Conservation (phyloP, 2,329 filamentous ascomycete genomes). For the Xylariaceae sp. region DNA sequence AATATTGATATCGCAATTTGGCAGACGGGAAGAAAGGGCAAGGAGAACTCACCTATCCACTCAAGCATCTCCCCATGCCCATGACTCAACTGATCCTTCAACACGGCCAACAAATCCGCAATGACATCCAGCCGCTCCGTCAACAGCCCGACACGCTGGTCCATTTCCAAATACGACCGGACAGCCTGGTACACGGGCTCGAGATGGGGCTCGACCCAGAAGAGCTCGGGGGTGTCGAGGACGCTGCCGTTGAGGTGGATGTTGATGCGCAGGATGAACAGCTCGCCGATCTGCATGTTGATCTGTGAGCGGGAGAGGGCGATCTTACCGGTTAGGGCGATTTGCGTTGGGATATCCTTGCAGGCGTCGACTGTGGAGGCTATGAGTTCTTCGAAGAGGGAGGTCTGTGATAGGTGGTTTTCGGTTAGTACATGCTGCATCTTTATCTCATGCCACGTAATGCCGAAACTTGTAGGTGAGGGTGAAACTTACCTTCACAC, state of each 20-base stretch:
- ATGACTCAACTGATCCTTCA: constrained; percentile 94
- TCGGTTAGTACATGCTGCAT: constrained; percentile 1
- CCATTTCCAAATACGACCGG: constrained; percentile 94
- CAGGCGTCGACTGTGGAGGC: constrained; percentile 90
- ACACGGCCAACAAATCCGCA: constrained; percentile 82
- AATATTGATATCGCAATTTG: constrained; percentile 8
- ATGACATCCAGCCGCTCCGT: constrained; percentile 92
- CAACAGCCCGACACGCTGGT: constrained; percentile 83
- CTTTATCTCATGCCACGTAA: not conserved
- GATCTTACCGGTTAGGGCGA: constrained; percentile 89
- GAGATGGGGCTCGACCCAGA: constrained; percentile 96
- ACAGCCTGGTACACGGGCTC: constrained; percentile 97
- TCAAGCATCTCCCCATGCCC: constrained; percentile 86
- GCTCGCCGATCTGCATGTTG: constrained; percentile 98
- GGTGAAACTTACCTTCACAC: constrained; percentile 66
- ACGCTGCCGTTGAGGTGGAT: constrained; percentile 97
- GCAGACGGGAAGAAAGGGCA: not conserved
- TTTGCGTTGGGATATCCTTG: constrained; percentile 88
- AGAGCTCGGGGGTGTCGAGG: constrained; percentile 92
- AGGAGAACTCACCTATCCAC: constrained; percentile 71
- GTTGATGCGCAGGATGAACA: constrained; percentile 96
- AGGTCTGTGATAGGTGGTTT: constrained; percentile 56
- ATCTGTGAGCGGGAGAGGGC: constrained; percentile 83
- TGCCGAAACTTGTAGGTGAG: not conserved
- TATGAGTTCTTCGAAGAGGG: constrained; percentile 91